Conservation (phyloP, 2,329 filamentous ascomycete species). For the Thielaviopsis euricoi region DNA sequence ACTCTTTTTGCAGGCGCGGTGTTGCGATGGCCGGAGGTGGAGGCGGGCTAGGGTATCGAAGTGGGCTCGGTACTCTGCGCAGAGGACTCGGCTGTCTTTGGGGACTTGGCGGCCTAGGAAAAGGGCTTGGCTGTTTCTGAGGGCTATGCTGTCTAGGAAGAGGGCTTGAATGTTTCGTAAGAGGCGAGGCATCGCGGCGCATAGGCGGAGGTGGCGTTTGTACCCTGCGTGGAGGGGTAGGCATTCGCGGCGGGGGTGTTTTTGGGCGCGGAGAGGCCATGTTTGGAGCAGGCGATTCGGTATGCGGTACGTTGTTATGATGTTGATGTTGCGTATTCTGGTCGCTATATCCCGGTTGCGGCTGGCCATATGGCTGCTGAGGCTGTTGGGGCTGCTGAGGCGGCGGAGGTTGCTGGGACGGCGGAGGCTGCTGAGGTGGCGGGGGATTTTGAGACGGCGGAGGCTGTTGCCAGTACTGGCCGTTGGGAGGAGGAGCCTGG, state of each 20-base stretch:
- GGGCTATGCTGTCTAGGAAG: constrained; percentile 15
- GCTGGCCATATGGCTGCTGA: too few species aligned
- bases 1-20: neutral
- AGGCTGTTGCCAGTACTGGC: constrained; percentile 15
- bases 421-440: constrained; percentile 22
- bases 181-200: too few species aligned
- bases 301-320: neutral
- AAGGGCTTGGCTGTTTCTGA: constrained; percentile 20
- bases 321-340: too few species aligned
- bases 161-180: constrained; percentile 18
- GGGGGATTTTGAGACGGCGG: constrained; percentile 16
- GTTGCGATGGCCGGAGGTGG: neutral
- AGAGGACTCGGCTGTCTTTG: neutral
- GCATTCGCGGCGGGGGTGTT: constrained; percentile 13
- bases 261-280: constrained; percentile 10
- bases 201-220: too few species aligned
- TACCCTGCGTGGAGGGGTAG: constrained; percentile 17
- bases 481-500: constrained; percentile 13
- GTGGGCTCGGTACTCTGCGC: too few species aligned
- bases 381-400: neutral
- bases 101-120: constrained; percentile 11
- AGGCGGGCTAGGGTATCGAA: neutral
- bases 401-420: constrained; percentile 20
- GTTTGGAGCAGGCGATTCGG: constrained; percentile 15
- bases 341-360: too few species aligned